Evolutionary conservation across 169 alveolate species (phyloP), one percentile per base, ranked within the genome.

Genomic region (Hammondia hammondi): DNA sequence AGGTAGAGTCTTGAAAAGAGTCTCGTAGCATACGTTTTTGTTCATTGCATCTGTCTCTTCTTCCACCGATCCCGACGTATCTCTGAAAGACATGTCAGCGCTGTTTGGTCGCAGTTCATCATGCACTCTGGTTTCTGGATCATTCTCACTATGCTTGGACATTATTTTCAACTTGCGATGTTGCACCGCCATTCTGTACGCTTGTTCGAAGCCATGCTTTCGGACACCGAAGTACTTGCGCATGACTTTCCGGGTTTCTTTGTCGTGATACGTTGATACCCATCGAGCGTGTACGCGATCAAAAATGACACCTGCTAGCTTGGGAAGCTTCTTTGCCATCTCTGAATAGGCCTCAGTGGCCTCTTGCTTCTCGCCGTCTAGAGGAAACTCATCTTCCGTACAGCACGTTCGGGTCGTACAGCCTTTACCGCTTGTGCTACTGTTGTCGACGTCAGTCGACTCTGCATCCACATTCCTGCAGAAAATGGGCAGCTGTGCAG

Each of bases 251-350:
- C 90, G 10, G 35, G 90, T 82, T 35, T 82, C 90, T 45, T 82
- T 82, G 90, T 82, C 90, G 39, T 82, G 90, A 45, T 82, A 82
- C 2, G 90, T 82, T 21, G 90, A 82, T 43, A 82, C 90, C 90
- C 90, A 82, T 14, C 90, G 90, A 39, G 57, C 70, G 27, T 82
- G 90, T n/a, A 82, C 57, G 24, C 90, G 57, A 45, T 82, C 90
- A 21, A 82, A 82, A 43, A 82, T 82, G 12, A 82, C 90, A 4
- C 90, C 90, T 45, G 90, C 90, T 4, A 82, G 70, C 71, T 82
- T 82, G 70, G 90, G 90, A 24, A 82, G 90, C 71, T 82, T 82
- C 70, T 82, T 82, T 43, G 90, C 90, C 90, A 82, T 82, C 37
- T 82, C 71, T 4, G 70, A 45, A 35, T 82, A 82, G 27, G 87